Base-by-base conservation (phyloP, 1,139 yeast genomes). In the Suhomyces atakaporum region DNA sequence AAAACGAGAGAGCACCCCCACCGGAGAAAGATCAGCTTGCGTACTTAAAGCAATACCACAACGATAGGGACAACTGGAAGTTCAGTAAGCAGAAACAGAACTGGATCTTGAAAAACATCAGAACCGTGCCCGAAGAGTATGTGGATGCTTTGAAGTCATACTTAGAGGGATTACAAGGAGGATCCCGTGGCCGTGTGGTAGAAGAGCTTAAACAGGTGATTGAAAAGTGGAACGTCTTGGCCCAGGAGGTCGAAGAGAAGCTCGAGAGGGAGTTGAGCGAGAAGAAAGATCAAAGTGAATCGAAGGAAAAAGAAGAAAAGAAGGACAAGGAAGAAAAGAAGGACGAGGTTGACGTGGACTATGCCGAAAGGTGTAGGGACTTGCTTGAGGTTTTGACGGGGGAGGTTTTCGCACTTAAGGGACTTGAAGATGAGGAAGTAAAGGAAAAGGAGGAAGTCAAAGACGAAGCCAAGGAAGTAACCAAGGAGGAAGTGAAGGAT, bases 1-100 rank as follows among this genome's bases (percentile, higher is more conserved):
- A 85, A 54, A 64, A 69, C 27, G 88, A 86, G 53, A 75, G 92
- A 39, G 69, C 77, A 1, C 82, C 87, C 5, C 87, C 89, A 1
- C 88, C 89, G 16, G 89, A 82, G 44, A 82, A 79, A 46, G 97
- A 89, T 55, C 96, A 89, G 57, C 66, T 86, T 34, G 79, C 73
- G 1, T 90, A 90, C 53, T 63, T 90, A 49, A 74, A 80, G 40
- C 87, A 79, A 39, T 90, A 77, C 52, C 65, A 68, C 16, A 68
- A 73, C 7, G 88, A 82, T 48, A 71, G 68, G 41, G 75, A 64
- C 0, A 70, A 74, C 43, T 90, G 97, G 97, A 90, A 89, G 63
- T 90, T 90, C 57, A 84, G 95, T 40, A 90, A 90, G 54, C 95
- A 86, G 64, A 89, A 90, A 49, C 97, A 90, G 58, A 89, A 88